Evolutionary conservation across 2,329 filamentous ascomycete species (phyloP).

Genomic region (Penicillium oxalicum): DNA sequence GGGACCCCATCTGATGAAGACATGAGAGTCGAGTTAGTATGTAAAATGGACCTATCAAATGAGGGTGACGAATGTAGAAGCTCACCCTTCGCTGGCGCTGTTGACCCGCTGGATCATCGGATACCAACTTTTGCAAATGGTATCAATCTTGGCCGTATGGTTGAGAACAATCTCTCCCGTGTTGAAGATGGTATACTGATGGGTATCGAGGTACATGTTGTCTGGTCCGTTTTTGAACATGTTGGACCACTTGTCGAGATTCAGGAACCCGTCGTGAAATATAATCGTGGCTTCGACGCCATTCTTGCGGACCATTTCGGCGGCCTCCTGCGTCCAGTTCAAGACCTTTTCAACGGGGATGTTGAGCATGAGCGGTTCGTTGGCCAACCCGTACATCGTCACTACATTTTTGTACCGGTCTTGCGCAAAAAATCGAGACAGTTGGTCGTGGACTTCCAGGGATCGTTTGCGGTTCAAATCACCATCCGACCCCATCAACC

Average conservation of each 20-base stretch:
- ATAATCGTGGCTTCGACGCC: constrained; percentile 67
- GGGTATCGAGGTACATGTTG: constrained; percentile 79
- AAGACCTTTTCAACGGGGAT: constrained; percentile 63
- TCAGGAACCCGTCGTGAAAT: constrained; percentile 93
- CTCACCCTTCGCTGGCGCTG: constrained; percentile 61
- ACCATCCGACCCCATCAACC: constrained; percentile 88
- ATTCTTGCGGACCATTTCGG: constrained; percentile 67
- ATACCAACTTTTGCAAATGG: constrained; percentile 84
- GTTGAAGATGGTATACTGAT: constrained; percentile 99
- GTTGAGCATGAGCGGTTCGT: constrained; percentile 82
- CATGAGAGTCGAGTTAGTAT: constrained; percentile 4
- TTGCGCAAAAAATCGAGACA: constrained; percentile 90
- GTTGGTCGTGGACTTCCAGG: constrained; percentile 76
- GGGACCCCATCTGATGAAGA: constrained; percentile 62
- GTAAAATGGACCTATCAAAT: no score
- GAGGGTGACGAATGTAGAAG: no score
- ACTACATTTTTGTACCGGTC: constrained; percentile 87
- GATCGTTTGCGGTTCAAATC: constrained; percentile 70
- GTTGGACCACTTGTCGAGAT: constrained; percentile 84
- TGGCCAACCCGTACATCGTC: constrained; percentile 86
- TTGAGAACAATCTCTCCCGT: constrained; percentile 72
- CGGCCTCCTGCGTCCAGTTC: constrained; percentile 71
- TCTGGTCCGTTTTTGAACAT: constrained; percentile 64
- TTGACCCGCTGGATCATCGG: constrained; percentile 68
- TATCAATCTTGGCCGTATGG: constrained; percentile 76